Base-by-base conservation (phyloP, 352 stramenopile genomes). In the Blastocystis sp. region DNA sequence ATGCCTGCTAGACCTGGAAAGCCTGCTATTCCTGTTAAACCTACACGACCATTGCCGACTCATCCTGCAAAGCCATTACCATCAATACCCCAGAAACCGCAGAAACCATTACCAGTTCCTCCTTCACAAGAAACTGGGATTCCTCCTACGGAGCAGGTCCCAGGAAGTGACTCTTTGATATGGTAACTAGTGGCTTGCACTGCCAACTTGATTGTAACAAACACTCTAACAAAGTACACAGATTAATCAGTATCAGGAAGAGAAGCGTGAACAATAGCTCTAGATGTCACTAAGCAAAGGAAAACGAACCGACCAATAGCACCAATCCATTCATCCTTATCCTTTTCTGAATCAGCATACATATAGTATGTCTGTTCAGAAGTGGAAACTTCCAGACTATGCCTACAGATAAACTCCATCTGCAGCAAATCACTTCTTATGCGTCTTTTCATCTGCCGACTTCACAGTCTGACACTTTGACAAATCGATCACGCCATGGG, bases 241-340 rank as follows among this genome's bases (percentile, higher is more conserved):
- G 23, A 68, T 53, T 84, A 84, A 26, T 84, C 73, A 7, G 34
- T 37, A 53, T 84, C 73, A 11, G 73, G 18, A 29, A 84, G 3
- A 18, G 73, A 68, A 53, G 43, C 62, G 20, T 84, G 73, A 37
- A 84, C 73, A 47, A 69, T 69, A 26, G 73, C 73, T 34, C 73
- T 84, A 84, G 0, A 18, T 3, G 50, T 61, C 34, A 77, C 15
- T 53, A 39, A 70, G 8, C 18, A 76, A 20, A 18, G 13, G 26
- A 0, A 26, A 13, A 47, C 5, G 0, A 61, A 88, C 77, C 90
- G 76, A 23, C 90, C 90, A 79, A 91, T 90, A n/a, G 90, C 90
- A 50, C 90, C 90, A 89, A 96, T 96, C 94, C 94, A 96, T 89
- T 96, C 93, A 91, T 96, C 93, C 91, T 96, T 96, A 59, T 95